Conservation (phyloP, 2,329 filamentous ascomycete genomes). For the Drechslerella stenobrocha region DNA sequence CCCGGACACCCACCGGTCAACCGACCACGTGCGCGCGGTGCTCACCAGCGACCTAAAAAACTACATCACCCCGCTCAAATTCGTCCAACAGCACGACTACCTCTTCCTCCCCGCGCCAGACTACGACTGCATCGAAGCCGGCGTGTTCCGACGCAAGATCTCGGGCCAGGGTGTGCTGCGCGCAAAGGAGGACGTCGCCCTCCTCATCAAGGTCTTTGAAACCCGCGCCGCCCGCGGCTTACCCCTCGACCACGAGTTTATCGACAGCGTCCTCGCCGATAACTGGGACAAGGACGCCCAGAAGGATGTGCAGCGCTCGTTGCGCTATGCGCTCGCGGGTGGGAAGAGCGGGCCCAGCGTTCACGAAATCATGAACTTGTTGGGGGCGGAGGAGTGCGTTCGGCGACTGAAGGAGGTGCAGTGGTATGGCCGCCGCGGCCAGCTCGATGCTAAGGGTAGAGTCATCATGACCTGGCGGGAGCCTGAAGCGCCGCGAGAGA, state of each 20-base stretch:
- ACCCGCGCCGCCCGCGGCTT: not conserved
- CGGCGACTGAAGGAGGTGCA: constrained; percentile 20
- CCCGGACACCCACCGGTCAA: constrained; percentile 11
- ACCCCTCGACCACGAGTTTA: constrained; percentile 18
- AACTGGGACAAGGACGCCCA: constrained; percentile 35
- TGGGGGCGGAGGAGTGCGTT: constrained; percentile 33
- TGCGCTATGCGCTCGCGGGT: constrained; percentile 38
- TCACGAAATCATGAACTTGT: constrained; percentile 34
- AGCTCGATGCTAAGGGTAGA: constrained; percentile 40
- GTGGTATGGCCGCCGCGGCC: constrained; percentile 31
- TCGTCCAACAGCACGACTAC: constrained; percentile 50
- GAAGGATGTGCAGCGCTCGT: constrained; percentile 27
- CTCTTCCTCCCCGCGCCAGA: constrained; percentile 26
- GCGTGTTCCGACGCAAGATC: constrained; percentile 19
- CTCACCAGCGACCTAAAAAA: constrained; percentile 47
- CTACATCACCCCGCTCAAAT: constrained; percentile 52
- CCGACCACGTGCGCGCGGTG: constrained; percentile 39
- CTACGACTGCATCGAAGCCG: constrained; percentile 25
- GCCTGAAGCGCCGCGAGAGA: not conserved
- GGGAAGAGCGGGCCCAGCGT: constrained; percentile 38
- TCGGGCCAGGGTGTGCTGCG: constrained; percentile 27
- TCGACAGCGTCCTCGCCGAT: constrained; percentile 15
- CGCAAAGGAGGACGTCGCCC: constrained; percentile 21
- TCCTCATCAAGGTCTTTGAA: constrained; percentile 16
- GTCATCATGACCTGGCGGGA: constrained; percentile 47